Base-by-base conservation (phyloP, 768 basidiomycete species). In the Sutorius australiensis region DNA sequence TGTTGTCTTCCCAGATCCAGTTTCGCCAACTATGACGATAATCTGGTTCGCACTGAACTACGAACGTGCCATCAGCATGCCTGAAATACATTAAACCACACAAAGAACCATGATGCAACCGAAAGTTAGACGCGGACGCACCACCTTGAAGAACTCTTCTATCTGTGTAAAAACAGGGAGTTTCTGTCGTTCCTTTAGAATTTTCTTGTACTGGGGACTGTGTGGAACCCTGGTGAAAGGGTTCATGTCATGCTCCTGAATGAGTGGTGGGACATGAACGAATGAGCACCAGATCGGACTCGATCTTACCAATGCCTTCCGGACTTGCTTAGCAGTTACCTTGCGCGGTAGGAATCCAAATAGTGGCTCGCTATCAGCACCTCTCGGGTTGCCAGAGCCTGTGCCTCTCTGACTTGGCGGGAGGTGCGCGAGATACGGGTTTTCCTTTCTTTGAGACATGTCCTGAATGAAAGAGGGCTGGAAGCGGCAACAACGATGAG, bases 1-100 rank as follows among this genome's bases (percentile, higher is more conserved):
- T 21, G 94, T 95, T 0, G 93, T 97, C 76, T 95, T 98, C 31
- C 94, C 95, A 28, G 92, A 89, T 10, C 94, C 95, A 0, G 95
- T 97, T 75, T 97, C 95, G 61, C 95, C 90, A 53, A 92, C 87
- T 82, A 93, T 87, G 55, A 93, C 82, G 38, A 89, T 86, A 57
- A 97, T 87, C 74, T 95, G 93, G 68, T 92, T 55, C 6, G 51
- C 43, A 13, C 57, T 67, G 46, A 71, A 69, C 67, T 69, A 33
- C 5, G 1, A 19, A 51, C 1, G 40, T 46, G 24, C 21, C 16
- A 34, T 63, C 27, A 51, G 37, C 24, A 49, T 19, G 3, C 7
- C 30, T 16, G 30, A 28, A 11, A 37, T 21, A 21, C 3, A 13
- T 24, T 21, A 6, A 28, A 48, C 21, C 6, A 39, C 19, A 34